Evolutionary conservation across 2,329 filamentous ascomycete species (phyloP).

Genomic region (Fusarium verrucosum): DNA sequence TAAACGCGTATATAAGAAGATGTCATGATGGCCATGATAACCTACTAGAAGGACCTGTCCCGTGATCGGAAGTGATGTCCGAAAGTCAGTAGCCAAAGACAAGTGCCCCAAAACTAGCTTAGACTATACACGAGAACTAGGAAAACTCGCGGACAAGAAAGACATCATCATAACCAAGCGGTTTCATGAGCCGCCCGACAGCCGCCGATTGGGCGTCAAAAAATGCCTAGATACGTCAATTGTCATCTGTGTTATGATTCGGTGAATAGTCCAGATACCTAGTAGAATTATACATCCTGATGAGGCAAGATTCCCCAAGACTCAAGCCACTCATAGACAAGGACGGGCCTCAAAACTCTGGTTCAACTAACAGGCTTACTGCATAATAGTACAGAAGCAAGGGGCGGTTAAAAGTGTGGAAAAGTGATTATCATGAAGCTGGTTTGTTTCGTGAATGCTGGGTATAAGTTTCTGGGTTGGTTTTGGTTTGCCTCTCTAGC

Average conservation of each 20-base stretch:
- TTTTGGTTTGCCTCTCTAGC: background rate
- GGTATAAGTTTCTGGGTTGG: background rate
- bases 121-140: background rate
- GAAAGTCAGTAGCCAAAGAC: background rate
- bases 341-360: conserved; percentile 6
- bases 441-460: background rate
- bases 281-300: conserved; percentile 16
- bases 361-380: too few species aligned
- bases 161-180: background rate
- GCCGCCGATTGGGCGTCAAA: conserved; percentile 17
- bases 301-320: conserved; percentile 20
- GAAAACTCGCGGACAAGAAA: background rate
- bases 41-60: background rate
- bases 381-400: background rate
- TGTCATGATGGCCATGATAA: background rate
- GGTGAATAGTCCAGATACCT: conserved; percentile 28
- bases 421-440: background rate
- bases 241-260: conserved; percentile 21
- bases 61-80: background rate
- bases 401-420: background rate
- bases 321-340: conserved; percentile 31
- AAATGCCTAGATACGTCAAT: conserved; percentile 3
- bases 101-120: background rate
- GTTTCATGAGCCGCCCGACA: conserved; percentile 28
- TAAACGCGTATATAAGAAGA: background rate